phyloP scores from a whole-genome alignment of 2,329 filamentous ascomycete genomes.

The Xylariomycetidae sp. region DNA sequence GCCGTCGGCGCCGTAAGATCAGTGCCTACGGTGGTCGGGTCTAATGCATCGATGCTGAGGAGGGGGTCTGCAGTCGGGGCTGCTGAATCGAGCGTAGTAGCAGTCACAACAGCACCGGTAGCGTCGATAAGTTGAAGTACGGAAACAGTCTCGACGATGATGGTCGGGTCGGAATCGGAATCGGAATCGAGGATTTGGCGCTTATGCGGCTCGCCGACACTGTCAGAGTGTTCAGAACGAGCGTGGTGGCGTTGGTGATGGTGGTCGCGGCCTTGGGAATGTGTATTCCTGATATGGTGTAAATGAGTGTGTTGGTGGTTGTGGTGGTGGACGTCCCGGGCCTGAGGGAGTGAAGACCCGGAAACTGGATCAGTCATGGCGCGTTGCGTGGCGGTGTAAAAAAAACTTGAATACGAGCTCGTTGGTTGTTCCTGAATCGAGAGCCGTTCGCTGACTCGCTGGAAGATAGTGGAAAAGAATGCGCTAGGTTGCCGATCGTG shows the following conservation, averaged over 20 bases:
- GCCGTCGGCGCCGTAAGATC: slow-evolving; percentile 5
- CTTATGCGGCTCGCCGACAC: too few relatives aligned
- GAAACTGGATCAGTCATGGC: slow-evolving; percentile 41
- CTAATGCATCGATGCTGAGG: slow-evolving; percentile 2
- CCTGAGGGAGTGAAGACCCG: slow-evolving; percentile 47
- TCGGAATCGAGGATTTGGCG: slow-evolving; percentile 11
- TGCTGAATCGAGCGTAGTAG: slow-evolving; percentile 36
- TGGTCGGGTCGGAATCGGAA: slow-evolving; percentile 26
- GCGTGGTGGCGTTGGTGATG: slow-evolving; percentile 25
- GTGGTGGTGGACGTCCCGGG: slow-evolving; percentile 30
- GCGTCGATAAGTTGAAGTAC: slow-evolving; percentile 49
- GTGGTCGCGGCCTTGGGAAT: slow-evolving; percentile 15
- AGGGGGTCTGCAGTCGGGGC: slow-evolving; percentile 20
- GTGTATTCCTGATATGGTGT: slow-evolving; percentile 24
- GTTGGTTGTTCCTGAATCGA: slow-evolving; percentile 19
- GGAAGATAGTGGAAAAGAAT: slow-evolving; percentile 19
- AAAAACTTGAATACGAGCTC: slow-evolving; percentile 30
- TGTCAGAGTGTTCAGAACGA: too few relatives aligned
- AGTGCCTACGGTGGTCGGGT: slow-evolving; percentile 6
- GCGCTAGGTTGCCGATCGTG: slow-evolving; percentile 26
- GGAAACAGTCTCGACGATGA: slow-evolving; percentile 53
- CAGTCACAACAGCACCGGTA: slow-evolving; percentile 38
- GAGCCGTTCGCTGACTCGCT: slow-evolving; percentile 24
- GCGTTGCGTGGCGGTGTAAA: slow-evolving; percentile 32
- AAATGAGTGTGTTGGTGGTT: slow-evolving; percentile 29